Evolutionary conservation across 768 basidiomycete species (phyloP), one percentile per base, ranked within the genome.

Genomic region (Boletus huronensis): DNA sequence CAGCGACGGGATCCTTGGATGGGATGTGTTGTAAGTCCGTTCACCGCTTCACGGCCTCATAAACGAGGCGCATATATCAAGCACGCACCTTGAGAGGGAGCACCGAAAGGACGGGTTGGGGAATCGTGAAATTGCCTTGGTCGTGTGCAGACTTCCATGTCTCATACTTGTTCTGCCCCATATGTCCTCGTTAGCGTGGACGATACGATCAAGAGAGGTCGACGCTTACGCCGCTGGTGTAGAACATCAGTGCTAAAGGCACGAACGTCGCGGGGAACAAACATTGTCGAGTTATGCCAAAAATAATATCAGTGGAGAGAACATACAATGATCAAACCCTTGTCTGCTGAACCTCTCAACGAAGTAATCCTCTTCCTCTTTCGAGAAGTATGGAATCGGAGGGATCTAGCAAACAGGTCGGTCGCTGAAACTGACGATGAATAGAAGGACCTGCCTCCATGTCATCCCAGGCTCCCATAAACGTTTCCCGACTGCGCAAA

Each of bases 331-430:
- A 48, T 74, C 71, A 61, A 89, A 88, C 0, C 83, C 82, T 58
- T 82, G 83, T 10, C 72, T 70, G 38, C 63, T 62, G 58, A 81
- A 89, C 57, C 84, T 81, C 48, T 86, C 77, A 0, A 88, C 78
- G 54, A 87, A 81, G 62, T 88, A 89, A 59, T 85, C 80, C 61
- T 90, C 88, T 65, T 90, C 84, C 10, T 79, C 77, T 0, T 62
- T 40, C 0, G 78, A 76, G 41, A 89, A 78, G 68, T 83, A 89
- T 0, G 82, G 79, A 45, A 87, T 76, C 0, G 80, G 77, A 2
- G 82, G 79, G 34, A 88, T 82, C 82, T 87, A 45, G 17, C 0
- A 35, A n/a, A n/a, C n/a, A 36, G 14, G 23, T 38, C 17, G 0
- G 5, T 29, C 11, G 11, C 23, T 13, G 26, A 29, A 9, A 35